phyloP scores from a whole-genome alignment of 202 grass and related monocot species.

The Elaeis oleifera region DNA sequence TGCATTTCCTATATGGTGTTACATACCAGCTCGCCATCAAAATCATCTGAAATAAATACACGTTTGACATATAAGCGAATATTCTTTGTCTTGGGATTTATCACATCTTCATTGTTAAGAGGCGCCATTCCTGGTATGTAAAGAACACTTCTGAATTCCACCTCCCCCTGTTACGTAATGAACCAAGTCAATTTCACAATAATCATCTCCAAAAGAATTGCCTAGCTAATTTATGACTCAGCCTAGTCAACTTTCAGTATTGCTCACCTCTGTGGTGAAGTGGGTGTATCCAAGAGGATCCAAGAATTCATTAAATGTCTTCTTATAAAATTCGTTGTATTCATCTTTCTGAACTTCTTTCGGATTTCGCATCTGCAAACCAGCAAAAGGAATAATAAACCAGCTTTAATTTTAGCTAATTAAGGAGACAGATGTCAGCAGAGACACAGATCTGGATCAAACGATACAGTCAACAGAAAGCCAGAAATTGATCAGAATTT shows the following conservation, averaged over 20 bases:
- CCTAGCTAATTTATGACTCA: neutral
- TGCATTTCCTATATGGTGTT: too few species aligned
- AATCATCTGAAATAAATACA: constrained; percentile 95
- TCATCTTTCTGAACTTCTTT: constrained; percentile 76
- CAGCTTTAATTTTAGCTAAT: too few species aligned
- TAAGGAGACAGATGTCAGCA: too few species aligned
- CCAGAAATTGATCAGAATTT: too few species aligned
- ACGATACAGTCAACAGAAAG: constrained; percentile 5
- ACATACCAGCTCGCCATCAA: constrained; percentile 81
- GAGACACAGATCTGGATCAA: neutral
- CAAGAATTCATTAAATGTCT: constrained; percentile 89
- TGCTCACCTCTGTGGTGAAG: constrained; percentile 81
- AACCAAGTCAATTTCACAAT: neutral
- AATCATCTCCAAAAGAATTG: neutral
- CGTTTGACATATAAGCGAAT: constrained; percentile 94
- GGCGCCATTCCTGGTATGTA: constrained; percentile 60
- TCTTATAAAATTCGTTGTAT: constrained; percentile 97
- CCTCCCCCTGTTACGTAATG: constrained; percentile 56
- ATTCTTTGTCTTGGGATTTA: constrained; percentile 89
- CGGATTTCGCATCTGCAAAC: constrained; percentile 60
- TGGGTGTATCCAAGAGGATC: constrained; percentile 80
- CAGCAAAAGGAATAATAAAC: neutral
- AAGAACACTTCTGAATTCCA: constrained; percentile 96
- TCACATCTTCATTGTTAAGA: constrained; percentile 72
- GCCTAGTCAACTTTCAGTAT: neutral